A percentile compares a stretch with the other conserved stretches of the same genome.
These are phyloP conservation scores for Naganishia liquefaciens DNA, from an alignment of 1,284 basidiomycete species.

Conservation along the genomic window DNA sequence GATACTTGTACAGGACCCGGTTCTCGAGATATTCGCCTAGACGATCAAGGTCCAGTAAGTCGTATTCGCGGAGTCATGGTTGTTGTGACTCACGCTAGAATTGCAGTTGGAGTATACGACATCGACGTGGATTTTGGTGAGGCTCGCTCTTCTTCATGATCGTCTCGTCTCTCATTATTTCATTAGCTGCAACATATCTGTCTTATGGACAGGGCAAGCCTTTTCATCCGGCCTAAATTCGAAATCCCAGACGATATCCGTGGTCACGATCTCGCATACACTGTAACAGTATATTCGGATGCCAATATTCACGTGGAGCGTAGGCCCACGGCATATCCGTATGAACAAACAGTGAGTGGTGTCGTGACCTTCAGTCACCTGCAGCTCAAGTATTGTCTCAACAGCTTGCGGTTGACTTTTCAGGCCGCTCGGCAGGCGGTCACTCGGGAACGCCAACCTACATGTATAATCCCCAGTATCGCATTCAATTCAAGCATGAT, in stretches of 20 bases:
- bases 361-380: neutral
- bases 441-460: slow-evolving; percentile 76
- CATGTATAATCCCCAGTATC: slow-evolving; percentile 88
- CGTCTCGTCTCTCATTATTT: neutral
- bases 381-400: slow-evolving; percentile 6
- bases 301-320: slow-evolving; percentile 31
- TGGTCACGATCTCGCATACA: slow-evolving; percentile 12
- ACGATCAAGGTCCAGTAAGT: neutral
- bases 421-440: slow-evolving; percentile 75
- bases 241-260: neutral
- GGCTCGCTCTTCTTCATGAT: neutral
- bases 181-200: slow-evolving; percentile 22
- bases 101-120: slow-evolving; percentile 16
- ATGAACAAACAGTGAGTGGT: slow-evolving; percentile 12
- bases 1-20: neutral
- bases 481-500: slow-evolving; percentile 54
- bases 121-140: slow-evolving; percentile 28
- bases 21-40: neutral
- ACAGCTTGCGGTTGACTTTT: slow-evolving; percentile 67
- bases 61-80: neutral
- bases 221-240: slow-evolving; percentile 17
- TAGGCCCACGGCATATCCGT: neutral
- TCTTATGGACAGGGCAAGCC: slow-evolving; percentile 16
- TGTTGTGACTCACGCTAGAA: neutral
- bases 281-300: slow-evolving; percentile 44